A percentile compares a stretch with the other conserved stretches of the same genome.
Conservation (phyloP, 192 early-diverging fungal species). For the Coemansia sp. region DNA sequence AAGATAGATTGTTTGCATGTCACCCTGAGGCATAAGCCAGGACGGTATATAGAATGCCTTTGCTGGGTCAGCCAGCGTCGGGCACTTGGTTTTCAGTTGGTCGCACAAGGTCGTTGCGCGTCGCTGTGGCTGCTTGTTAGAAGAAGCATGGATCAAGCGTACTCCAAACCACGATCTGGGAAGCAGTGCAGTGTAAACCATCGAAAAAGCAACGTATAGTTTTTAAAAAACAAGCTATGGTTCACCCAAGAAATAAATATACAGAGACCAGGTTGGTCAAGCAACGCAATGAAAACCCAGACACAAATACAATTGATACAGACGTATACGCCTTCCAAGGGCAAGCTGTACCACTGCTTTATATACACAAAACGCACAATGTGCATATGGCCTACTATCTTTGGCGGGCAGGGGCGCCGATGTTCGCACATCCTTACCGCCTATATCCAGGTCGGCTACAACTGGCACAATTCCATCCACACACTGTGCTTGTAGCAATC, state of each 20-base stretch:
- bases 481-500: not conserved
- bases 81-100: conserved; percentile 50
- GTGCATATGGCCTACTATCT: not conserved
- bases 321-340: not conserved
- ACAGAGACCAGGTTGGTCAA: not conserved
- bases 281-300: not conserved
- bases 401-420: not conserved
- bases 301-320: not conserved
- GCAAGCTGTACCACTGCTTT: not conserved
- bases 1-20: conserved; percentile 71
- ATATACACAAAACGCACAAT: not conserved
- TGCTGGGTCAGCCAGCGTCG: conserved; percentile 55
- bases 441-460: not conserved
- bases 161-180: conserved; percentile 43
- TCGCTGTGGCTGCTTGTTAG: conserved; percentile 41
- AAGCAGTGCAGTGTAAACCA: conserved; percentile 24
- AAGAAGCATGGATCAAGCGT: conserved; percentile 37
- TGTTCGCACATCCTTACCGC: not conserved
- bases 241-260: not conserved
- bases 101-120: conserved; percentile 22
- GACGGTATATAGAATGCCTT: conserved; percentile 67
- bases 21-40: conserved; percentile 67
- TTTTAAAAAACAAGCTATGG: not conserved
- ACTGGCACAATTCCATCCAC: not conserved
- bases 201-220: not conserved